These are phyloP conservation scores for Clonostachys sp. DNA, from an alignment of 2,329 filamentous ascomycete genomes.

Conservation along the genomic window DNA sequence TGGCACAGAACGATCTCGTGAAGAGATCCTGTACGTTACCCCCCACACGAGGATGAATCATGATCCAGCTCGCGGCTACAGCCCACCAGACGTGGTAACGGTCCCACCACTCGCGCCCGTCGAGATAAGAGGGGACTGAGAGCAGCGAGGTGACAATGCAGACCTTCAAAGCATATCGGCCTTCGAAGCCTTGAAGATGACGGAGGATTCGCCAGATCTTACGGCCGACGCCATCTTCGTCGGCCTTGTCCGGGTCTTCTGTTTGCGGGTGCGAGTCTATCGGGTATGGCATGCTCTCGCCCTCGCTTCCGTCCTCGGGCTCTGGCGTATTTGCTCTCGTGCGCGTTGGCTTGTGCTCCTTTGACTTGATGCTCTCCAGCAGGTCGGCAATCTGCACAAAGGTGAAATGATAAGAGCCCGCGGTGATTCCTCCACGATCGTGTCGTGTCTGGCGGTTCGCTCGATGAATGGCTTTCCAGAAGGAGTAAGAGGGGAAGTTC, in stretches of 20 bases:
- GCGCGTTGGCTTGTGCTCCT: slow-evolving; percentile 22
- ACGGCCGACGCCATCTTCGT: slow-evolving; percentile 22
- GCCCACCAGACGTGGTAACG: slow-evolving; percentile 53
- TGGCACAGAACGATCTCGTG: slow-evolving; percentile 40
- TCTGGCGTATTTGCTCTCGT: slow-evolving; percentile 5
- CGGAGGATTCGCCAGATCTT: slow-evolving; percentile 44
- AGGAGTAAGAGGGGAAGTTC: slow-evolving; percentile 47
- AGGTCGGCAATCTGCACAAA: slow-evolving; percentile 36
- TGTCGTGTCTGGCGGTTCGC: slow-evolving; percentile 54
- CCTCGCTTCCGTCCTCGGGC: slow-evolving; percentile 8
- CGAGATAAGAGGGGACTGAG: slow-evolving; percentile 49
- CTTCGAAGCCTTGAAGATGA: slow-evolving; percentile 52
- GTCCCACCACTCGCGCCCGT: slow-evolving; percentile 47
- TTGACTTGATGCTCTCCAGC: slow-evolving; percentile 35
- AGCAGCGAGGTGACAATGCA: slow-evolving; percentile 44
- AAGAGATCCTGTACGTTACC: slow-evolving; percentile 54
- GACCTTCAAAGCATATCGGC: slow-evolving; percentile 52
- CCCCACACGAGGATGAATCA: slow-evolving; percentile 44
- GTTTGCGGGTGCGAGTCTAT: background rate
- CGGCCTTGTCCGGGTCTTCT: background rate
- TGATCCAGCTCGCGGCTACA: slow-evolving; percentile 51
- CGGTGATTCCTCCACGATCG: slow-evolving; percentile 53
- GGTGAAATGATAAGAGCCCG: slow-evolving; percentile 41
- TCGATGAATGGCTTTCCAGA: slow-evolving; percentile 46
- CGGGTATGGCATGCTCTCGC: background rate